Evolutionary conservation across 2,329 filamentous ascomycete genomes (phyloP).

Genomic region (Tolypocladium paradoxum): DNA sequence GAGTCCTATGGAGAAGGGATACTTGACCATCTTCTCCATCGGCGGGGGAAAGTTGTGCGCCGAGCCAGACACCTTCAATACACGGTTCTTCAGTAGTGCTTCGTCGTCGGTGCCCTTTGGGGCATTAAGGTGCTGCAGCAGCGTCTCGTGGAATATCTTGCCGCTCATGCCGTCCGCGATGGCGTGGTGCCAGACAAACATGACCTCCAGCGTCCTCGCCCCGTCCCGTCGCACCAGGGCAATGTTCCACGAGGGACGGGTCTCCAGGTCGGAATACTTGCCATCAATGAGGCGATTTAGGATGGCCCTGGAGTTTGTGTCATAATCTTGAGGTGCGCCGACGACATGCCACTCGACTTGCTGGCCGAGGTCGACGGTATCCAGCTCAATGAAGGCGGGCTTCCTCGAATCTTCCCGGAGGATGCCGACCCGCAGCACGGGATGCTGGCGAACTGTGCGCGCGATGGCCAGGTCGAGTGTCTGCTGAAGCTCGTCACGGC

Average conservation of each 20-base stretch:
- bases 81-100: neutral
- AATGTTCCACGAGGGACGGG: neutral
- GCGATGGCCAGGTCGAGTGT: neutral
- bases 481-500: neutral
- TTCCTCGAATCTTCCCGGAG: neutral
- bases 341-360: neutral
- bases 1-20: neutral
- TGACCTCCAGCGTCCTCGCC: slow-evolving; percentile 1
- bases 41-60: neutral
- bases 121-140: neutral
- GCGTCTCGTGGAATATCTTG: slow-evolving; percentile 11
- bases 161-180: slow-evolving; percentile 9
- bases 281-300: neutral
- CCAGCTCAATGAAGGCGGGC: neutral
- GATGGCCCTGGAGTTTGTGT: neutral
- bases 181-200: slow-evolving; percentile 9
- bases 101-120: neutral
- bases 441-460: neutral
- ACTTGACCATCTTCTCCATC: slow-evolving; percentile 1
- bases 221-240: neutral
- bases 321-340: neutral
- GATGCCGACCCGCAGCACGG: neutral
- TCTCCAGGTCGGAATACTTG: neutral
- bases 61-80: neutral
- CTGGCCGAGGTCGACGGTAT: neutral